Percentiles rank a stretch among this genome's conserved stretches.
Conservation (phyloP, 805 yeast genomes). For the Millerago galiae region DNA sequence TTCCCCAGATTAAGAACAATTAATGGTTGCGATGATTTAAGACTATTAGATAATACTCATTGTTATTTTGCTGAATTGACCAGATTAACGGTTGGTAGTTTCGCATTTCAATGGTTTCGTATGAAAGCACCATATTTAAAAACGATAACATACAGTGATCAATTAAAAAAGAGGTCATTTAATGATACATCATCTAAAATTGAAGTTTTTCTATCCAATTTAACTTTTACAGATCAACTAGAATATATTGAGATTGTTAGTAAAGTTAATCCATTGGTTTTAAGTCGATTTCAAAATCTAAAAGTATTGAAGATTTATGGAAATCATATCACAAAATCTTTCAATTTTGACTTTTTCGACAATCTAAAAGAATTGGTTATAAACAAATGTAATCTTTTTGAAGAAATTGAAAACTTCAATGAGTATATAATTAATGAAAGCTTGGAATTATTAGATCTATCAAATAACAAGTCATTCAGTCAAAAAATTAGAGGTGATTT, state of each 20-base stretch:
- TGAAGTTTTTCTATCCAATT: conserved; percentile 11
- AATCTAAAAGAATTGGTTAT: conserved; percentile 10
- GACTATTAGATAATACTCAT: conserved; percentile 18
- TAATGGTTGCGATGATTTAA: conserved; percentile 17
- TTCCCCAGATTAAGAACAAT: conserved; percentile 11
- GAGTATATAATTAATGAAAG: background rate
- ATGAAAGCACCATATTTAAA: conserved; percentile 13
- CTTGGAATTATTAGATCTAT: conserved; percentile 3
- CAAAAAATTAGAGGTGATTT: conserved; percentile 1
- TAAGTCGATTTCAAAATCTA: conserved; percentile 10
- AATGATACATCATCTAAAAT: conserved; percentile 12
- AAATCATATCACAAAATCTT: conserved; percentile 8
- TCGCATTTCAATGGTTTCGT: conserved; percentile 17
- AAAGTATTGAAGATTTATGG: conserved; percentile 14
- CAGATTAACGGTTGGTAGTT: conserved; percentile 16
- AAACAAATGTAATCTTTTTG: conserved; percentile 10
- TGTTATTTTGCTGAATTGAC: conserved; percentile 14
- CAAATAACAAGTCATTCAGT: conserved; percentile 6
- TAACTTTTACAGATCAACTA: conserved; percentile 8
- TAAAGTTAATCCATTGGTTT: conserved; percentile 5
- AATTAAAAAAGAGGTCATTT: conserved; percentile 10
- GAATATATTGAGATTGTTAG: conserved; percentile 12
- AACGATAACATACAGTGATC: conserved; percentile 12
- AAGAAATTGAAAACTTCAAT: conserved; percentile 1
- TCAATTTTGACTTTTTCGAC: conserved; percentile 6